Evolutionary conservation across 805 yeast genomes (phyloP).

Genomic region (Blastobotrys attinorum): DNA sequence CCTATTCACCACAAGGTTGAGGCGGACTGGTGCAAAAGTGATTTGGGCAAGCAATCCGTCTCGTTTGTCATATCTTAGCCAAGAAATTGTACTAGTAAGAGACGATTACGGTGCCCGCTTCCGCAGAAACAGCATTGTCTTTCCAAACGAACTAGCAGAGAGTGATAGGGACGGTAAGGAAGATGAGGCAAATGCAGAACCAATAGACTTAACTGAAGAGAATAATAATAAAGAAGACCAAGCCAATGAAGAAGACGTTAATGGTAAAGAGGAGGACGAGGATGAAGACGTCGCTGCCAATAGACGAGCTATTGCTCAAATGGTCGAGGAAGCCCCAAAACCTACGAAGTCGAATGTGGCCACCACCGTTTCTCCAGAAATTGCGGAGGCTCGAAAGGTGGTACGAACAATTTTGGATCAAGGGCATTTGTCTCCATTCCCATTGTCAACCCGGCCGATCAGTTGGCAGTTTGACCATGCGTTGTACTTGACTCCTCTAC

Average conservation of each 20-base stretch:
- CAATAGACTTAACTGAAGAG: slow-evolving; percentile 6
- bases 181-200: slow-evolving; percentile 18
- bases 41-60: slow-evolving; percentile 72
- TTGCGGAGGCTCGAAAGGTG: slow-evolving; percentile 37
- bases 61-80: slow-evolving; percentile 69
- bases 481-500: slow-evolving; percentile 70
- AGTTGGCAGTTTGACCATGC: slow-evolving; percentile 63
- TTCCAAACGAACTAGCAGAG: slow-evolving; percentile 30
- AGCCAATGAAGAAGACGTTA: slow-evolving; percentile 13
- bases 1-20: slow-evolving; percentile 60
- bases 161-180: too few species aligned
- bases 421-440: slow-evolving; percentile 79
- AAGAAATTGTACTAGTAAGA: slow-evolving; percentile 67
- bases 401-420: slow-evolving; percentile 82
- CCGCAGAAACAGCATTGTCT: slow-evolving; percentile 57
- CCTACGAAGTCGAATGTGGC: slow-evolving; percentile 1
- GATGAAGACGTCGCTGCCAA: slow-evolving; percentile 19
- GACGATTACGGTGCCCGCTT: slow-evolving; percentile 68
- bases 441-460: slow-evolving; percentile 50
- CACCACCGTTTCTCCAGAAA: slow-evolving; percentile 17
- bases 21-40: slow-evolving; percentile 43
- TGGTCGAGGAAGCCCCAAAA: slow-evolving; percentile 10
- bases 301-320: slow-evolving; percentile 13
- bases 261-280: slow-evolving; percentile 20
- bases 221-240: slow-evolving; percentile 14